These are phyloP conservation scores for Botrytis deweyae DNA, from an alignment of 2,329 filamentous ascomycete species.

Conservation along the genomic window DNA sequence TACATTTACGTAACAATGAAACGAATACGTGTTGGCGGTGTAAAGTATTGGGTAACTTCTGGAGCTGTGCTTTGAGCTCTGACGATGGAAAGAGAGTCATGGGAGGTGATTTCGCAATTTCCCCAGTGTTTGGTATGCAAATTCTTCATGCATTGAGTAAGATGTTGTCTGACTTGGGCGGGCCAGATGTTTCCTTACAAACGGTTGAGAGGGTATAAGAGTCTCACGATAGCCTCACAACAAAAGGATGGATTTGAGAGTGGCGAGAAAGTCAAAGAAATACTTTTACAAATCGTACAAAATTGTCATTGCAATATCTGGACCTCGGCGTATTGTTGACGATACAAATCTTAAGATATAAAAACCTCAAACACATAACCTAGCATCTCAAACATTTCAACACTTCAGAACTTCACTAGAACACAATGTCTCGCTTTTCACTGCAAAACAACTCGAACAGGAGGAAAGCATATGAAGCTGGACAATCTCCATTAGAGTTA, in stretches of 20 bases:
- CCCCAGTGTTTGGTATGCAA: constrained; percentile 12
- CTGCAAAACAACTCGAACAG: neutral
- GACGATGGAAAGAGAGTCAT: constrained; percentile 17
- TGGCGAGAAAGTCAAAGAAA: neutral
- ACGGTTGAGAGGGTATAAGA: constrained; percentile 3
- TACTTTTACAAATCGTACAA: neutral
- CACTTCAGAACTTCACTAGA: neutral
- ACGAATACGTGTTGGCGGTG: constrained; percentile 15
- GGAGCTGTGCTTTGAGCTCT: constrained; percentile 17
- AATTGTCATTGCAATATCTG: neutral
- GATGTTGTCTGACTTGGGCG: neutral
- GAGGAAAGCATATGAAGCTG: neutral
- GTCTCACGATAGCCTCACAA: constrained; percentile 8
- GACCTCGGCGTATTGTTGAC: neutral
- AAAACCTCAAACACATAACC: neutral
- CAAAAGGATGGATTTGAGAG: neutral
- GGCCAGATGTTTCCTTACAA: neutral
- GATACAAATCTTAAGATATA: neutral
- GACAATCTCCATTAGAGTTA: constrained; percentile 57
- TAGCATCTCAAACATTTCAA: neutral
- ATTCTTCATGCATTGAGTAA: constrained; percentile 11
- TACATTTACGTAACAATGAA: constrained; percentile 23
- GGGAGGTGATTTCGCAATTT: constrained; percentile 17
- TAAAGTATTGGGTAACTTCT: constrained; percentile 17
- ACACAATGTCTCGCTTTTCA: constrained; percentile 1